Conservation (phyloP, 495 filamentous ascomycete species). For the Neurospora tetraspora region DNA sequence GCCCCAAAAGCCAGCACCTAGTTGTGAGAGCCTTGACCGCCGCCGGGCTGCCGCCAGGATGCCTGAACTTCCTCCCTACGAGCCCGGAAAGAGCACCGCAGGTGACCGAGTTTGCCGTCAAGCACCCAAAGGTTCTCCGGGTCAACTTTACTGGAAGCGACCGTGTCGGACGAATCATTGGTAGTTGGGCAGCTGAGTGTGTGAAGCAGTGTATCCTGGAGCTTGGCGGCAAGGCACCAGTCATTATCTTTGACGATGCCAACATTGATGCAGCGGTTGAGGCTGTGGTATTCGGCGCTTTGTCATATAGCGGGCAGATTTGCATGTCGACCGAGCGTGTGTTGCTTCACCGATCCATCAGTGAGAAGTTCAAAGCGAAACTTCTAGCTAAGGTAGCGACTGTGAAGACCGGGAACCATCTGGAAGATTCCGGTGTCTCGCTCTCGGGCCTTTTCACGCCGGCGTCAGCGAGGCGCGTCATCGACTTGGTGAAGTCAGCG, state of each 20-base stretch:
- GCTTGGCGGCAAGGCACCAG: constrained; percentile 27
- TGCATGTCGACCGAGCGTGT: constrained; percentile 31
- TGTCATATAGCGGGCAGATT: constrained; percentile 23
- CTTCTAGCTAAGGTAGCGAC: constrained; percentile 11
- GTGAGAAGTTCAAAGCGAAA: constrained; percentile 15
- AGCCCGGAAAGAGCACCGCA: constrained; percentile 29
- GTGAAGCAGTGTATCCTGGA: constrained; percentile 46
- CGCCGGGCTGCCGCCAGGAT: constrained; percentile 49
- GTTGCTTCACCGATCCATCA: constrained; percentile 18
- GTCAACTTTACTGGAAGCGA: constrained; percentile 33
- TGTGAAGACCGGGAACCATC: constrained; percentile 19
- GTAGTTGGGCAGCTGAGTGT: constrained; percentile 39
- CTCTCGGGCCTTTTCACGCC: constrained; percentile 44
- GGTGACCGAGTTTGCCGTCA: constrained; percentile 40
- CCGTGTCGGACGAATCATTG: constrained; percentile 24
- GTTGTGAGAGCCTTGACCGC: constrained; percentile 53
- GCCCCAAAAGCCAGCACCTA: constrained; percentile 58
- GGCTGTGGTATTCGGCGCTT: constrained; percentile 20
- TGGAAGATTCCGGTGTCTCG: constrained; percentile 31
- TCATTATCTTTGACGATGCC: constrained; percentile 24
- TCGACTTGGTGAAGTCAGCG: constrained; percentile 44
- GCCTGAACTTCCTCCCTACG: constrained; percentile 39
- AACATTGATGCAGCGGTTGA: constrained; percentile 25
- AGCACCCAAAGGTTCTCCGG: constrained; percentile 36
- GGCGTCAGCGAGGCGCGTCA: constrained; percentile 45